Conservation (phyloP, 2,329 filamentous ascomycete genomes). For the Keithomyces neogunnii region DNA sequence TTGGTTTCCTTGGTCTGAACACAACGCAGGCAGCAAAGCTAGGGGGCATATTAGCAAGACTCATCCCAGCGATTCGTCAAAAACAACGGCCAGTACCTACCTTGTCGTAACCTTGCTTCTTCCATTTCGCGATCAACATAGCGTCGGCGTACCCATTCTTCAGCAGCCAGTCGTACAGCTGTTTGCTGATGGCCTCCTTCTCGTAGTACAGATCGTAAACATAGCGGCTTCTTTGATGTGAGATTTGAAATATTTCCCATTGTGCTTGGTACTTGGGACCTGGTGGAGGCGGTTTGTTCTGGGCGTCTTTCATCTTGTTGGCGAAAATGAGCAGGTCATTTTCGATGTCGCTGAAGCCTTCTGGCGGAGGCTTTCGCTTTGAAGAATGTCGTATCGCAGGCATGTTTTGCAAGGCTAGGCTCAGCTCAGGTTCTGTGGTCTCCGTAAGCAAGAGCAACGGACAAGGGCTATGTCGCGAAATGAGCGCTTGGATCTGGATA, state of each 20-base stretch:
- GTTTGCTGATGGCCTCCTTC: slow-evolving; percentile 88
- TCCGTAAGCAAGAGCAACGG: not conserved
- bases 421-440: not conserved
- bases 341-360: slow-evolving; percentile 82
- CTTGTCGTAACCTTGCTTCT: slow-evolving; percentile 99
- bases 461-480: not conserved
- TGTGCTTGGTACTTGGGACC: slow-evolving; percentile 79
- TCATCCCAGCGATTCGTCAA: not conserved
- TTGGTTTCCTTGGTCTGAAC: slow-evolving; percentile 99
- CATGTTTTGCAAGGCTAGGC: slow-evolving; percentile 39
- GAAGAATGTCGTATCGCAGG: slow-evolving; percentile 67
- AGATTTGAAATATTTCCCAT: slow-evolving; percentile 97
- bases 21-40: slow-evolving; percentile 91
- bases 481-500: too few species aligned
- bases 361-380: slow-evolving; percentile 74
- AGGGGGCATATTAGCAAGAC: slow-evolving; percentile 16
- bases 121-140: slow-evolving; percentile 98
- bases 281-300: slow-evolving; percentile 77
- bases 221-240: slow-evolving; percentile 84
- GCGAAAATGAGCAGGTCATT: slow-evolving; percentile 76
- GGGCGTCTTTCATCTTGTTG: slow-evolving; percentile 92
- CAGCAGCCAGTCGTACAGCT: slow-evolving; percentile 89
- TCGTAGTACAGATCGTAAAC: slow-evolving; percentile 98
- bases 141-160: slow-evolving; percentile 96
- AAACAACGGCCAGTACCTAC: slow-evolving; percentile 33